These are phyloP conservation scores for Xylariomycetidae sp. DNA, from an alignment of 2,329 filamentous ascomycete species.

Conservation along the genomic window DNA sequence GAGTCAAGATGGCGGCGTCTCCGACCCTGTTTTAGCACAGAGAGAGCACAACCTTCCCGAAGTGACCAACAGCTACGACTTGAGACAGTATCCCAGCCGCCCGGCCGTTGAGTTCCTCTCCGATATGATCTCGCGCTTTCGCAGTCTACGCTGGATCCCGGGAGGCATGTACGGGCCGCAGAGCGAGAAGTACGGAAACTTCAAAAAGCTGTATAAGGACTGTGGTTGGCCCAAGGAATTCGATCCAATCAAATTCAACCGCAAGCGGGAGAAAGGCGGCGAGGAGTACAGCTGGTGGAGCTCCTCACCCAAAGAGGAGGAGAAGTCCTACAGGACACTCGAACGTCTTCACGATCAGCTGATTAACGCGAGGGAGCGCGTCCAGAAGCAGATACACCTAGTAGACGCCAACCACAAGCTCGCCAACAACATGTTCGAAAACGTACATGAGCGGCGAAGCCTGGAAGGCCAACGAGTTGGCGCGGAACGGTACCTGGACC, in stretches of 20 bases:
- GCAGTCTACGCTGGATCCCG: constrained; percentile 8
- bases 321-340: constrained; percentile 4
- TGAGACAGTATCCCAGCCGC: constrained; percentile 6
- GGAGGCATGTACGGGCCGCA: constrained; percentile 7
- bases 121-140: constrained; percentile 6
- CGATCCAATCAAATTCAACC: constrained; percentile 9
- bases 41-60: not conserved
- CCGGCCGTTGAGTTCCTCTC: constrained; percentile 8
- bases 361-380: constrained; percentile 5
- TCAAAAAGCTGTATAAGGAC: constrained; percentile 8
- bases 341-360: constrained; percentile 1
- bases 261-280: constrained; percentile 1
- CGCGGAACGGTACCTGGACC: constrained; percentile 4
- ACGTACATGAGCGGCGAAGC: constrained; percentile 3
- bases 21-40: constrained; percentile 4
- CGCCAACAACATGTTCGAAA: constrained; percentile 3
- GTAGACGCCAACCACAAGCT: constrained; percentile 9
- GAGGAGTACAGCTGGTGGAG: constrained; percentile 3
- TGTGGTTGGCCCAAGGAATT: constrained; percentile 11
- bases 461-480: constrained; percentile 1
- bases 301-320: too few species aligned
- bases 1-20: constrained; percentile 5
- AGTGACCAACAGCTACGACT: constrained; percentile 6
- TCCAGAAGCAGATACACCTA: constrained; percentile 6
- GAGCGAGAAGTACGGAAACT: constrained; percentile 2